phyloP scores from a whole-genome alignment of 306 rosid genomes.

The Quercus suber region DNA sequence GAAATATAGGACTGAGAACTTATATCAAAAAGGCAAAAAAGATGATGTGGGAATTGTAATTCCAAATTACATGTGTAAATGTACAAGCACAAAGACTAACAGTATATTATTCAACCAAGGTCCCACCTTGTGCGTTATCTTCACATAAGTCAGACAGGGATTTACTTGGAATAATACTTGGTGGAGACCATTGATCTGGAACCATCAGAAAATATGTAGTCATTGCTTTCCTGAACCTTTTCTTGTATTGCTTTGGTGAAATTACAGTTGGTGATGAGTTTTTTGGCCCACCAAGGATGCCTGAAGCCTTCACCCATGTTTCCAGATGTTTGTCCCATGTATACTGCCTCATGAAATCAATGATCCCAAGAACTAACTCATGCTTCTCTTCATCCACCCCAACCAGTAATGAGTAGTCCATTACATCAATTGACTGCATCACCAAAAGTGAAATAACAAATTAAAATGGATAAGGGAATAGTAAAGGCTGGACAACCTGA shows the following conservation, averaged over 20 bases:
- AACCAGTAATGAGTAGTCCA: conserved; percentile 95
- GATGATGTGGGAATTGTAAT: conserved; percentile 26
- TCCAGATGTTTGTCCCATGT: conserved; percentile 99
- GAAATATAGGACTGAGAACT: conserved; percentile 13
- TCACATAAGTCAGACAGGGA: conserved; percentile 73
- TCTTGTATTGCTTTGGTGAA: conserved; percentile 92
- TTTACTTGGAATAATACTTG: conserved; percentile 44
- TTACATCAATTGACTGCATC: conserved; percentile 83
- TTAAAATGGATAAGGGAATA: conserved; percentile 6
- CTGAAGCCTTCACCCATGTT: conserved; percentile 96
- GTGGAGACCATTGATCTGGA: conserved; percentile 95
- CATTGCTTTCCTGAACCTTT: conserved; percentile 98
- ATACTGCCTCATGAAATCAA: conserved; percentile 97
- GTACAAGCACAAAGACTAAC: conserved; percentile 30
- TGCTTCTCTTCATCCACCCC: conserved; percentile 95
- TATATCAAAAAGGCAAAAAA: neutral
- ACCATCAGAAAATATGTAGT: conserved; percentile 92
- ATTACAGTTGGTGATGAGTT: conserved; percentile 85
- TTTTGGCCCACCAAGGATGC: conserved; percentile 96
- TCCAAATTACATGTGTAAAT: conserved; percentile 37
- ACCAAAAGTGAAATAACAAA: conserved; percentile 9
- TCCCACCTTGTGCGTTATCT: conserved; percentile 47
- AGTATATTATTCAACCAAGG: conserved; percentile 50
- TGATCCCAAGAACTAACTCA: conserved; percentile 89
- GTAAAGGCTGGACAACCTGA: neutral